phyloP scores from a whole-genome alignment of 2,329 filamentous ascomycete genomes.

The Drechslerella stenobrocha region DNA sequence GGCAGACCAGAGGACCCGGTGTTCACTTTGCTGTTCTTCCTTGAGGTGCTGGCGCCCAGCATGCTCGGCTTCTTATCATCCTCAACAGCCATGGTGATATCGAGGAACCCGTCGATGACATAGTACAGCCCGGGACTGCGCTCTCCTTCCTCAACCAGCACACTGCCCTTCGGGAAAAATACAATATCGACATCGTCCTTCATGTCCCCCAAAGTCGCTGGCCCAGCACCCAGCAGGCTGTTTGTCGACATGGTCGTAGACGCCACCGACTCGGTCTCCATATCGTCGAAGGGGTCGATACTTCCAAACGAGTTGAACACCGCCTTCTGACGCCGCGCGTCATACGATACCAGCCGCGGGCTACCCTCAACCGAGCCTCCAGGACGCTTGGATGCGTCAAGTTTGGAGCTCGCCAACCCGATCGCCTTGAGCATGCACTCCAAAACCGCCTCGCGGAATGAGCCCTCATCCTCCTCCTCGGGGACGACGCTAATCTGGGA shows the following conservation, averaged over 20 bases:
- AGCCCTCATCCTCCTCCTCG: slow-evolving; percentile 74
- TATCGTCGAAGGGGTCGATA: slow-evolving; percentile 80
- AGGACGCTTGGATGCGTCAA: slow-evolving; percentile 67
- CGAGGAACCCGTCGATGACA: slow-evolving; percentile 93
- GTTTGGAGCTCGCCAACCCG: slow-evolving; percentile 70
- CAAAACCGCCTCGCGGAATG: slow-evolving; percentile 86
- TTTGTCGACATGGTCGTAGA: slow-evolving; percentile 64
- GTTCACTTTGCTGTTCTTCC: slow-evolving; percentile 29
- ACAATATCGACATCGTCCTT: slow-evolving; percentile 94
- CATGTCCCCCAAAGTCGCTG: slow-evolving; percentile 74
- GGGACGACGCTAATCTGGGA: slow-evolving; percentile 32
- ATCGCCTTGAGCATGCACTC: slow-evolving; percentile 96
- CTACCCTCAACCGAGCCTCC: slow-evolving; percentile 74
- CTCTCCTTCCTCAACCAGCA: slow-evolving; percentile 94
- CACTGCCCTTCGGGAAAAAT: slow-evolving; percentile 90
- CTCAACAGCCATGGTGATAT: slow-evolving; percentile 80
- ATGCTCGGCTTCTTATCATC: slow-evolving; percentile 58
- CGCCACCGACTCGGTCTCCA: slow-evolving; percentile 81
- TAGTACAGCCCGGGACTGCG: slow-evolving; percentile 97
- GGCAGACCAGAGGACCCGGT: slow-evolving; percentile 57
- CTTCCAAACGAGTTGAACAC: slow-evolving; percentile 89
- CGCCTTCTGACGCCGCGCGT: slow-evolving; percentile 76
- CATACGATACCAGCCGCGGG: slow-evolving; percentile 79
- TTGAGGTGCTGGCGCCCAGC: slow-evolving; percentile 37
- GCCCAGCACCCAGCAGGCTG: slow-evolving; percentile 63